A percentile compares a stretch with the other conserved stretches of the same genome.
These are phyloP conservation scores for Hypomyces rosellus DNA, from an alignment of 2,329 filamentous ascomycete species.

Conservation along the genomic window DNA sequence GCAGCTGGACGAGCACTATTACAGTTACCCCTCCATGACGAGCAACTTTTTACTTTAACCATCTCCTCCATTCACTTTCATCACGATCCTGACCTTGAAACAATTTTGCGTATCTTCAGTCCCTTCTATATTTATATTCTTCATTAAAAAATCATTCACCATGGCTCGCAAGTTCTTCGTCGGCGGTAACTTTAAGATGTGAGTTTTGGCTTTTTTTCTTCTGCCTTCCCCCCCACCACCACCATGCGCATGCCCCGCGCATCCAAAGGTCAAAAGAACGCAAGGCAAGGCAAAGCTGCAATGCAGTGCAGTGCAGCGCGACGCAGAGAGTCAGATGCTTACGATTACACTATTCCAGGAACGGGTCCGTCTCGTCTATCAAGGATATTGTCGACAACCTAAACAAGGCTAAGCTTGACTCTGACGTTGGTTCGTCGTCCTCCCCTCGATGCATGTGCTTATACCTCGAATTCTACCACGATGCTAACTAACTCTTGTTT, in stretches of 20 bases:
- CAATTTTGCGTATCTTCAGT: background rate
- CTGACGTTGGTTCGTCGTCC: constrained; percentile 58
- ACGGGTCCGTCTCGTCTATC: constrained; percentile 85
- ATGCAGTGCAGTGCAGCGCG: constrained; percentile 1
- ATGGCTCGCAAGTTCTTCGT: constrained; percentile 98
- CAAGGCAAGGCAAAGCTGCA: constrained; percentile 12
- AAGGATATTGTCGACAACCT: constrained; percentile 85
- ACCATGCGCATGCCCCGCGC: constrained; percentile 11
- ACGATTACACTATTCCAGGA: constrained; percentile 52
- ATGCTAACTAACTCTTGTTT: background rate
- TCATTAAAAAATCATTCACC: constrained; percentile 41
- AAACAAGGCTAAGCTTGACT: constrained; percentile 76
- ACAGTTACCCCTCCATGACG: background rate
- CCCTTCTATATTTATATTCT: background rate
- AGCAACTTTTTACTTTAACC: background rate
- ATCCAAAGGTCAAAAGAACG: constrained; percentile 21
- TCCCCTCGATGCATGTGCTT: background rate
- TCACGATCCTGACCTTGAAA: background rate
- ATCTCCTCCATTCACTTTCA: background rate
- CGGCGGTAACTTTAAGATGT: constrained; percentile 99
- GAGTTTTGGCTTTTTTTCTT: constrained; percentile 32
- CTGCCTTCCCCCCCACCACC: constrained; percentile 14
- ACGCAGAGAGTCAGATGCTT: background rate
- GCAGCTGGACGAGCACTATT: no score
- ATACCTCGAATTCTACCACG: background rate